Evolutionary conservation across 345 rosid genomes (phyloP).

Genomic region (Hypericum perforatum): DNA sequence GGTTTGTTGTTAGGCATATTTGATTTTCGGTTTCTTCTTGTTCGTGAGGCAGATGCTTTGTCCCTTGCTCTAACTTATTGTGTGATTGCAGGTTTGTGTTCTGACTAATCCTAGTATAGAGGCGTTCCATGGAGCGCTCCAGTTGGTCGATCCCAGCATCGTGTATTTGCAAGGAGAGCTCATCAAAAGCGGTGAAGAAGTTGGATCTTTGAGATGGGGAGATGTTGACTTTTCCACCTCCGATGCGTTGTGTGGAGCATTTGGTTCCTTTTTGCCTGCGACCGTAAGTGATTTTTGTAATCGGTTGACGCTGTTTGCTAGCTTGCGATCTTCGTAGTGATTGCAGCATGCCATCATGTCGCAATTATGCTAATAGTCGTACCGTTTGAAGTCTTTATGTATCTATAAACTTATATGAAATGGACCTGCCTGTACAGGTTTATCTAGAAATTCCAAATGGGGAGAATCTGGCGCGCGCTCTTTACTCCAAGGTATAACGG

Average conservation of each 20-base stretch:
- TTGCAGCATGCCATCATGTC: no score
- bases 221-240: constrained; percentile 61
- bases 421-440: constrained; percentile 32
- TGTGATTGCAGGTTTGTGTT: constrained; percentile 60
- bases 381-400: no score
- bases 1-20: constrained; percentile 24
- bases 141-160: constrained; percentile 49
- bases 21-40: constrained; percentile 4
- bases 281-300: constrained; percentile 47
- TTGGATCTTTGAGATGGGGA: constrained; percentile 56
- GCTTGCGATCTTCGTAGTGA: no score
- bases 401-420: no score
- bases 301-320: no score
- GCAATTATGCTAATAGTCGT: no score
- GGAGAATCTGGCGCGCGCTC: constrained; percentile 75
- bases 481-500: constrained; percentile 56
- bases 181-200: constrained; percentile 52
- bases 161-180: constrained; percentile 81
- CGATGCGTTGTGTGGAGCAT: constrained; percentile 54
- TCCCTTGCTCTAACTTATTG: constrained; percentile 3
- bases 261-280: constrained; percentile 68
- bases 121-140: constrained; percentile 53
- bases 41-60: constrained; percentile 4
- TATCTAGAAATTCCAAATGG: constrained; percentile 77
- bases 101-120: constrained; percentile 61